phyloP scores from a whole-genome alignment of 2,329 filamentous ascomycete species.

The Sarocladiaceae sp. region DNA sequence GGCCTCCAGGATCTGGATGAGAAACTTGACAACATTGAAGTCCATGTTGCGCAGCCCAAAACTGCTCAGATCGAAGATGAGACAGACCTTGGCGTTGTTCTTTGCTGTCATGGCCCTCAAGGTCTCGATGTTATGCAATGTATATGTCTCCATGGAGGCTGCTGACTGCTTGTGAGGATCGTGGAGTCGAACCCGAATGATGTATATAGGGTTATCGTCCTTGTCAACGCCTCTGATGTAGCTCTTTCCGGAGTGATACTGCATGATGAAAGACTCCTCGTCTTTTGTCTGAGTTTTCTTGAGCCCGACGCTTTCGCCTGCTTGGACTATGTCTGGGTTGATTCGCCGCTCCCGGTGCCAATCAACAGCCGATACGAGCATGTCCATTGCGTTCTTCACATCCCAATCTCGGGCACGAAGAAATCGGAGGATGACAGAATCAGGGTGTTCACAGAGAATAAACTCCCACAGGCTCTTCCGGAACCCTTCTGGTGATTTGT shows the following conservation, averaged over 20 bases:
- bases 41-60: slow-evolving; percentile 72
- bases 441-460: slow-evolving; percentile 28
- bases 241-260: slow-evolving; percentile 31
- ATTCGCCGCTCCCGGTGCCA: slow-evolving; percentile 30
- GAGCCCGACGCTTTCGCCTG: slow-evolving; percentile 26
- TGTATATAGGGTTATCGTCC: slow-evolving; percentile 27
- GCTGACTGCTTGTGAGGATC: slow-evolving; percentile 24
- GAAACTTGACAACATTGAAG: slow-evolving; percentile 69
- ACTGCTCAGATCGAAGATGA: slow-evolving; percentile 67
- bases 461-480: slow-evolving; percentile 11
- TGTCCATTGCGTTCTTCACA: slow-evolving; percentile 30
- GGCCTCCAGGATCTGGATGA: slow-evolving; percentile 73
- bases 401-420: slow-evolving; percentile 34
- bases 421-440: slow-evolving; percentile 32
- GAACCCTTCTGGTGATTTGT: slow-evolving; percentile 6
- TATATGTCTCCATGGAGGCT: slow-evolving; percentile 29
- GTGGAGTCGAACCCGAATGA: slow-evolving; percentile 28
- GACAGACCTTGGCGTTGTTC: slow-evolving; percentile 12
- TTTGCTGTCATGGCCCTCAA: slow-evolving; percentile 21
- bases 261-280: slow-evolving; percentile 29
- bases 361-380: slow-evolving; percentile 30
- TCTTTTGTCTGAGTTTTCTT: slow-evolving; percentile 15
- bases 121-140: slow-evolving; percentile 34
- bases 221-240: slow-evolving; percentile 31
- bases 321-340: slow-evolving; percentile 23